These are phyloP conservation scores for Nematodospora valgi DNA, from an alignment of 805 yeast species.

Conservation along the genomic window DNA sequence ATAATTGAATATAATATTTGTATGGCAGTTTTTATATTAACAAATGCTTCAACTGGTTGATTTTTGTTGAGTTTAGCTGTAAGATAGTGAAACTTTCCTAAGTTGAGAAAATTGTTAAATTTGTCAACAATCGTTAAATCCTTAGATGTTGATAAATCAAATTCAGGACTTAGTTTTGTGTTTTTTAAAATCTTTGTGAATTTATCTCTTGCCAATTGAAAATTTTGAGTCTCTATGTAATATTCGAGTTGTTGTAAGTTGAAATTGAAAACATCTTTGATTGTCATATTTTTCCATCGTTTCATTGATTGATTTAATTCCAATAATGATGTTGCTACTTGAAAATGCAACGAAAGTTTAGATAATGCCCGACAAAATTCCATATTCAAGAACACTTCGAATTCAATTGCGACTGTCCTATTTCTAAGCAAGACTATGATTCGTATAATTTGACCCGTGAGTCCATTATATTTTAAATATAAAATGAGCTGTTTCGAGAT, in stretches of 20 bases:
- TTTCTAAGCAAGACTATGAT: slow-evolving; percentile 19
- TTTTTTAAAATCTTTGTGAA: slow-evolving; percentile 19
- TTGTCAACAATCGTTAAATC: slow-evolving; percentile 8
- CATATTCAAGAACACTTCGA: slow-evolving; percentile 9
- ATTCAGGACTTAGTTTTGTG: slow-evolving; percentile 26
- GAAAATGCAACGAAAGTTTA: slow-evolving; percentile 9
- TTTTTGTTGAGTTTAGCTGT: slow-evolving; percentile 21
- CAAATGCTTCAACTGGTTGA: slow-evolving; percentile 26
- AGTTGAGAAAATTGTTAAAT: slow-evolving; percentile 23
- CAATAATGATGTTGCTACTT: slow-evolving; percentile 16
- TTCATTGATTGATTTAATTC: slow-evolving; percentile 14
- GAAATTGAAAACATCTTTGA: slow-evolving; percentile 18
- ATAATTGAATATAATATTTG: slow-evolving; percentile 53
- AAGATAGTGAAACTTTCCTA: slow-evolving; percentile 35
- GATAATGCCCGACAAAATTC: slow-evolving; percentile 12
- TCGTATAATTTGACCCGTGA: slow-evolving; percentile 17
- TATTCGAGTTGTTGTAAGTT: slow-evolving; percentile 30
- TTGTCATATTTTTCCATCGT: slow-evolving; percentile 4
- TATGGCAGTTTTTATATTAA: slow-evolving; percentile 45
- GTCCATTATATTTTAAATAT: slow-evolving; percentile 26
- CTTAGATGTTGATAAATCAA: slow-evolving; percentile 16
- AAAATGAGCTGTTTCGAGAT: slow-evolving; percentile 20
- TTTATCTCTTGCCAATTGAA: slow-evolving; percentile 18
- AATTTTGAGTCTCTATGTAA: slow-evolving; percentile 16
- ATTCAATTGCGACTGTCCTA: slow-evolving; percentile 6